phyloP scores from a whole-genome alignment of 164 flowering plant genomes.

The Protea cynaroides region DNA sequence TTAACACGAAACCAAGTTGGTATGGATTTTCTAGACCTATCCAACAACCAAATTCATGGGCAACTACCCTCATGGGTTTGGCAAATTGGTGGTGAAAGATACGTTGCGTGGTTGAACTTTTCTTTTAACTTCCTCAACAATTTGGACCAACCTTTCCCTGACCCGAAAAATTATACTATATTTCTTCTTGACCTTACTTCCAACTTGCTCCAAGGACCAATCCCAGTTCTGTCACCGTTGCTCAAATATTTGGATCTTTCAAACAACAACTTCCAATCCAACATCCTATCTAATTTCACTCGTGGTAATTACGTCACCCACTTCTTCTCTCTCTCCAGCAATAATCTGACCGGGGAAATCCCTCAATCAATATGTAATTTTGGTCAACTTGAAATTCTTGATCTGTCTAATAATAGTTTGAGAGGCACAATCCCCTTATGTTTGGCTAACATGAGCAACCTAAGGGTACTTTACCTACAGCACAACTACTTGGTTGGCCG shows the following conservation, averaged over 20 bases:
- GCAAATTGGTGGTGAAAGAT: conserved; percentile 11
- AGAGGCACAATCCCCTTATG: conserved; percentile 43
- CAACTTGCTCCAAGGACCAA: conserved; percentile 35
- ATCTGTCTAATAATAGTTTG: conserved; percentile 45
- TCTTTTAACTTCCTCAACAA: conserved; percentile 27
- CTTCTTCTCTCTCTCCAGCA: conserved; percentile 36
- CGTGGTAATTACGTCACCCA: fast-evolving
- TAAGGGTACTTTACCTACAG: conserved; percentile 42
- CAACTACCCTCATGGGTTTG: conserved; percentile 41
- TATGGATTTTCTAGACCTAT: conserved; percentile 34
- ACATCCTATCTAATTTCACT: conserved; percentile 20
- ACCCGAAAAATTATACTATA: no score
- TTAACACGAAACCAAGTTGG: conserved; percentile 22
- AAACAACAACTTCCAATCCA: conserved; percentile 28
- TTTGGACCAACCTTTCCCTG: conserved; percentile 10
- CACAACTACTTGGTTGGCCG: conserved; percentile 34
- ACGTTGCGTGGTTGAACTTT: conserved; percentile 25
- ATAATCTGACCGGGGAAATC: conserved; percentile 14
- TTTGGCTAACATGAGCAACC: conserved; percentile 11
- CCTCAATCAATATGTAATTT: conserved; percentile 45
- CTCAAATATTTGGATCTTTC: conserved; percentile 42
- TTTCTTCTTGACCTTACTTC: conserved; percentile 34
- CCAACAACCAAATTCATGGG: conserved; percentile 34
- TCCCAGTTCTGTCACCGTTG: conserved; percentile 21
- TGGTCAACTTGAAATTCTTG: conserved; percentile 32